Percentiles rank a stretch among this genome's conserved stretches.
Evolutionary conservation across 495 filamentous ascomycete species (phyloP).

Genomic region (Penicillium odoratum): DNA sequence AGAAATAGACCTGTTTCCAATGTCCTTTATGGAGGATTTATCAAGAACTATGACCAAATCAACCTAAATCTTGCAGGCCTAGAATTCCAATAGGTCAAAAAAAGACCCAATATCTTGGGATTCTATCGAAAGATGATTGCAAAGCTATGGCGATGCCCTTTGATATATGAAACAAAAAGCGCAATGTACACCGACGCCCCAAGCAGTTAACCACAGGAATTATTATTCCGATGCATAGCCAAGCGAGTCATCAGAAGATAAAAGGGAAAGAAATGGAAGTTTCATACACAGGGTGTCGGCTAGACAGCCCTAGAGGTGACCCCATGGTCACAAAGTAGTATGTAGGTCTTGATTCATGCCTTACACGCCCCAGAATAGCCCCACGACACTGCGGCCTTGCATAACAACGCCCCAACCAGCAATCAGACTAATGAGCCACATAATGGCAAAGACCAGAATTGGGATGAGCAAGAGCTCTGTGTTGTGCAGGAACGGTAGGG

Average conservation of each 20-base stretch:
- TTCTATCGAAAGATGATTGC: constrained; percentile 15
- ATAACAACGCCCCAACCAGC: constrained; percentile 48
- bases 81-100: constrained; percentile 20
- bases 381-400: constrained; percentile 43
- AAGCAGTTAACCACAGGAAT: constrained; percentile 14
- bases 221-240: constrained; percentile 23
- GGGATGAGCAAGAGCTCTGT: constrained; percentile 69
- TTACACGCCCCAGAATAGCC: constrained; percentile 51
- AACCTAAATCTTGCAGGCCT: not conserved
- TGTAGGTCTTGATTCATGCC: constrained; percentile 5
- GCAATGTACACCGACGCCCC: constrained; percentile 21
- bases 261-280: constrained; percentile 12
- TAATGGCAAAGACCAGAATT: constrained; percentile 56
- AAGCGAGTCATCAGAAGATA: constrained; percentile 7
- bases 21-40: not conserved
- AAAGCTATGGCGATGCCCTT: constrained; percentile 5
- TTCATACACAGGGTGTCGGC: constrained; percentile 21
- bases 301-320: constrained; percentile 4
- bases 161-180: constrained; percentile 15
- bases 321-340: not conserved
- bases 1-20: constrained; percentile 26
- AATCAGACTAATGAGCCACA: constrained; percentile 64
- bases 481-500: constrained; percentile 70
- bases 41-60: not conserved
- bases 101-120: constrained; percentile 21